Conservation (phyloP, 164 flowering plant genomes). For the Dillenia turbinata region DNA sequence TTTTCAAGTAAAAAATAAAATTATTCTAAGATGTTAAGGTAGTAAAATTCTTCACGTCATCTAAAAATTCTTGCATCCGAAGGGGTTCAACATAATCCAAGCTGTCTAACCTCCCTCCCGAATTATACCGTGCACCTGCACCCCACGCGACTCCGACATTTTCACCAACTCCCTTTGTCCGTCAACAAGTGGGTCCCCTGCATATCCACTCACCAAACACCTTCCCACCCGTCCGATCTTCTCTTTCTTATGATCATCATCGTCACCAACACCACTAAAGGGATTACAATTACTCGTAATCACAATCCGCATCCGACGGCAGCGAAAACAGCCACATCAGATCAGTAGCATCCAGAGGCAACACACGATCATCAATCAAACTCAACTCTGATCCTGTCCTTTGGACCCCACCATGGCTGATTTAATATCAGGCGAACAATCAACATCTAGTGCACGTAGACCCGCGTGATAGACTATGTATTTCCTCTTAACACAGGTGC, state of each 20-base stretch:
- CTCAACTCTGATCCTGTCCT: slow-evolving; percentile 27
- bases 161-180: too few species aligned
- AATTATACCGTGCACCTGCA: too few species aligned
- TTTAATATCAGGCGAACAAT: slow-evolving; percentile 10
- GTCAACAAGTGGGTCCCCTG: too few species aligned
- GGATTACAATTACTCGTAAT: slow-evolving; percentile 22
- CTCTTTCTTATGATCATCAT: too few species aligned
- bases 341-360: slow-evolving; percentile 29
- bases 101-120: too few species aligned
- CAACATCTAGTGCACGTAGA: slow-evolving; percentile 2
- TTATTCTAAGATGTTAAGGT: too few species aligned
- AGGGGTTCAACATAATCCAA: too few species aligned
- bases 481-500: slow-evolving; percentile 25
- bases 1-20: too few species aligned
- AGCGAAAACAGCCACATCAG: slow-evolving; percentile 31
- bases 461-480: slow-evolving; percentile 25
- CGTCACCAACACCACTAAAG: background rate
- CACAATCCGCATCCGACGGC: slow-evolving; percentile 26
- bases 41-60: too few species aligned
- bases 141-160: too few species aligned
- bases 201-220: slow-evolving; percentile 10
- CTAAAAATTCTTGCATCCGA: too few species aligned
- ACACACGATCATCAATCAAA: slow-evolving; percentile 16
- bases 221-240: background rate
- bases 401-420: slow-evolving; percentile 22